These are phyloP conservation scores for Ceratocystis destructans DNA, from an alignment of 2,329 filamentous ascomycete genomes.

Conservation along the genomic window DNA sequence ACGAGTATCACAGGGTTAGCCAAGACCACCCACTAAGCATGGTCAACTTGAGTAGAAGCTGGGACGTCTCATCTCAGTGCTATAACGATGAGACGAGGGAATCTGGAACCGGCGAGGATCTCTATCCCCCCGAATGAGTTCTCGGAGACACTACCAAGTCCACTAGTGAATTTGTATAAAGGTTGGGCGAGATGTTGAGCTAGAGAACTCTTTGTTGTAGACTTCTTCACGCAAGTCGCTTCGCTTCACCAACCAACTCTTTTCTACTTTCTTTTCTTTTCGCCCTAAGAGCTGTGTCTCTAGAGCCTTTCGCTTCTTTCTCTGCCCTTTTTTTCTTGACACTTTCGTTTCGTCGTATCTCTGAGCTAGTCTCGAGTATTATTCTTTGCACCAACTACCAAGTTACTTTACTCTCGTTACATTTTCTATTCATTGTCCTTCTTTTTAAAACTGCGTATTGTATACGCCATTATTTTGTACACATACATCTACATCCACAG, in stretches of 20 bases:
- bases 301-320: not conserved
- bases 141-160: too few species aligned
- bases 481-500: not conserved
- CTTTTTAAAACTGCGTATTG: not conserved
- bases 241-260: not conserved
- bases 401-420: not conserved
- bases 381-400: not conserved
- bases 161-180: not conserved
- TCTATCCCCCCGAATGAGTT: too few species aligned
- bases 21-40: not conserved
- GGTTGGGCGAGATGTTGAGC: not conserved
- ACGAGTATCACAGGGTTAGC: not conserved
- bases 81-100: not conserved
- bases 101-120: not conserved
- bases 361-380: constrained; percentile 6
- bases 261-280: not conserved
- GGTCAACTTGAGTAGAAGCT: not conserved
- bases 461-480: not conserved
- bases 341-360: not conserved
- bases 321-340: not conserved
- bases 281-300: not conserved
- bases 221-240: not conserved
- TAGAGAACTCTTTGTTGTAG: not conserved
- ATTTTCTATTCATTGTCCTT: not conserved
- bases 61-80: not conserved